These are phyloP conservation scores for Fusarium nurragi DNA, from an alignment of 2,329 filamentous ascomycete species.

Conservation along the genomic window DNA sequence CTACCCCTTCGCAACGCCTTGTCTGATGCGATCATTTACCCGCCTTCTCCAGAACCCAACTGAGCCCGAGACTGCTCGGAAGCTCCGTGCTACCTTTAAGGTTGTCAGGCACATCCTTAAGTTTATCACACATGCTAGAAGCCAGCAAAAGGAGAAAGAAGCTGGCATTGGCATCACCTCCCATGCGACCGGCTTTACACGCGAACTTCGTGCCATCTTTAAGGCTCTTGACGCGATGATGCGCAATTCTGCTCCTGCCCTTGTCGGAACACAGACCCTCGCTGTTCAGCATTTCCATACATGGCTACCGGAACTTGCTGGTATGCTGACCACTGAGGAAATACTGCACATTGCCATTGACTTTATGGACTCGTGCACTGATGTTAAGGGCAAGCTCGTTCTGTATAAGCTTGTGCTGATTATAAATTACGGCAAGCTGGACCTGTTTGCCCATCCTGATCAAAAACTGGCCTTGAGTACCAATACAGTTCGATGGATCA, in stretches of 20 bases:
- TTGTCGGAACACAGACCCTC: conserved; percentile 94
- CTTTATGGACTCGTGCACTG: conserved; percentile 89
- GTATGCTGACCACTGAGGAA: conserved; percentile 80
- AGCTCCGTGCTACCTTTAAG: conserved; percentile 91
- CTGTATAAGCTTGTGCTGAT: conserved; percentile 93
- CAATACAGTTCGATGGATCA: conserved; percentile 90
- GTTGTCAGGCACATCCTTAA: conserved; percentile 92
- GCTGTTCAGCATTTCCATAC: conserved; percentile 96
- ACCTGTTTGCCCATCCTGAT: conserved; percentile 82
- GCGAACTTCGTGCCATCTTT: conserved; percentile 87
- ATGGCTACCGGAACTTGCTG: conserved; percentile 91
- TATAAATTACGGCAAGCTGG: conserved; percentile 86
- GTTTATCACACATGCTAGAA: conserved; percentile 90
- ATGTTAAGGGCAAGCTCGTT: conserved; percentile 89
- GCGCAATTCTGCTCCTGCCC: conserved; percentile 82
- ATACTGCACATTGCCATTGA: conserved; percentile 91
- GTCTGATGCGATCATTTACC: conserved; percentile 86
- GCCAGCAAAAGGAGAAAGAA: conserved; percentile 89
- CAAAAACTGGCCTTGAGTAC: conserved; percentile 77
- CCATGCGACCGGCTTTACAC: conserved; percentile 76
- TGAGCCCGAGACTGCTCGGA: conserved; percentile 83
- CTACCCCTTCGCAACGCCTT: conserved; percentile 91
- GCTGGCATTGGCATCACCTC: conserved; percentile 85
- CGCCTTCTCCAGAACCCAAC: conserved; percentile 83
- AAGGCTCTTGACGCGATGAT: conserved; percentile 90